These are phyloP conservation scores for Talaromyces sp. DNA, from an alignment of 2,329 filamentous ascomycete species.

Conservation along the genomic window DNA sequence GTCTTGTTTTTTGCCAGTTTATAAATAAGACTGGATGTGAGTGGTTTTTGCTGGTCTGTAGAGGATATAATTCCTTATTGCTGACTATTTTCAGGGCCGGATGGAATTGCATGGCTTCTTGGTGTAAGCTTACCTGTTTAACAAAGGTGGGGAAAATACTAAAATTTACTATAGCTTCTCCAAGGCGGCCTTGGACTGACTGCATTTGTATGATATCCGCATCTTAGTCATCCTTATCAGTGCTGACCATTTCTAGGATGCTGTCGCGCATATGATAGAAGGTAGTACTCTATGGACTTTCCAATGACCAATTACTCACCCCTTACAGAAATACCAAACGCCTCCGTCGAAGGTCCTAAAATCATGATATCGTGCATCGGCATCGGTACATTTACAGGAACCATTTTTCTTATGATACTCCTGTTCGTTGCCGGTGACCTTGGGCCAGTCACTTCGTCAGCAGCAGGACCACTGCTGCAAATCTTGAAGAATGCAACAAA, in stretches of 20 bases:
- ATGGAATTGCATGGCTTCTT: not conserved
- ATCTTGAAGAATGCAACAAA: slow-evolving; percentile 59
- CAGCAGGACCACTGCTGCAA: slow-evolving; percentile 54
- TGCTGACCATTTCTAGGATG: not conserved
- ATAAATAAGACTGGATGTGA: not conserved
- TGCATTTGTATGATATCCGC: not conserved
- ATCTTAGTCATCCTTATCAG: not conserved
- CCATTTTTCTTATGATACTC: slow-evolving; percentile 56
- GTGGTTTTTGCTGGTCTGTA: not conserved
- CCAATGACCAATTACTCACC: not conserved
- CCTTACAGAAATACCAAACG: slow-evolving; percentile 32
- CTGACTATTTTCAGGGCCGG: not conserved
- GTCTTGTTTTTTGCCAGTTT: not conserved
- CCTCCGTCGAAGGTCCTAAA: slow-evolving; percentile 52
- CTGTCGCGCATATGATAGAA: not conserved
- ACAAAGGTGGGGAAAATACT: not conserved
- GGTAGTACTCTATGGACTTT: not conserved
- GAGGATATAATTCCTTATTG: not conserved
- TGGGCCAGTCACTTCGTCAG: slow-evolving; percentile 49
- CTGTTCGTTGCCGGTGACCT: slow-evolving; percentile 59
- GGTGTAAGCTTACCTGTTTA: not conserved
- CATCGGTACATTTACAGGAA: slow-evolving; percentile 58
- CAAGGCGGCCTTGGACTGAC: not conserved
- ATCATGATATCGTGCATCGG: slow-evolving; percentile 61
- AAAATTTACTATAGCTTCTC: not conserved